Evolutionary conservation across 2,329 filamentous ascomycete species (phyloP).

Genomic region (Colletotrichum noveboracense): DNA sequence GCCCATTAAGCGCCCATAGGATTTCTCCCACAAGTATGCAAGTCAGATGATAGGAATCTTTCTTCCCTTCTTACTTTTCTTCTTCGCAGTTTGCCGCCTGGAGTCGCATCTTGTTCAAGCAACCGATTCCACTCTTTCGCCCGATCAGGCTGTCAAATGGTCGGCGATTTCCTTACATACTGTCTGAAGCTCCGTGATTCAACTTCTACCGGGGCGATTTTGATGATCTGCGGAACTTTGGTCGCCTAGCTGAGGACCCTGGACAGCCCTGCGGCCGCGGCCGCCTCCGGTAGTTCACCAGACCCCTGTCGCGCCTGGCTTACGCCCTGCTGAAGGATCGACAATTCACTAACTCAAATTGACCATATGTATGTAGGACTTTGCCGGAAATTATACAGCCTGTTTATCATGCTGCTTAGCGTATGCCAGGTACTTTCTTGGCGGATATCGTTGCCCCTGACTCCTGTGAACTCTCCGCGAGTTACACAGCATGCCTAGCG

Average conservation of each 20-base stretch:
- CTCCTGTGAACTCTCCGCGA: neutral
- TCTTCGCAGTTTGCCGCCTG: no score
- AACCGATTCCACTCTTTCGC: neutral
- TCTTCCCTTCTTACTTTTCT: no score
- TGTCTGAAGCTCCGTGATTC: neutral
- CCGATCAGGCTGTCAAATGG: neutral
- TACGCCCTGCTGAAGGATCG: neutral
- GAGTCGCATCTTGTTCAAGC: neutral
- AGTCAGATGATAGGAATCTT: neutral
- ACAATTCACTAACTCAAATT: neutral
- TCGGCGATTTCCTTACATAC: neutral
- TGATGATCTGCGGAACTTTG: neutral
- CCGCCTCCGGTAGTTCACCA: neutral
- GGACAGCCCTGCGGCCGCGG: neutral
- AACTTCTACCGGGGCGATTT: neutral
- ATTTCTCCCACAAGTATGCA: neutral
- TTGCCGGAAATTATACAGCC: neutral
- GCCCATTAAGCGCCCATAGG: neutral
- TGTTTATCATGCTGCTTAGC: neutral
- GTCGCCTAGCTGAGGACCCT: neutral
- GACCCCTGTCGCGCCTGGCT: neutral
- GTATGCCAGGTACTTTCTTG: neutral
- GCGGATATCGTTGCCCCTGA: neutral
- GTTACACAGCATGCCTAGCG: neutral
- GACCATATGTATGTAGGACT: neutral